Evolutionary conservation across 2,329 filamentous ascomycete species (phyloP).

Genomic region (Exophiala mesophila): DNA sequence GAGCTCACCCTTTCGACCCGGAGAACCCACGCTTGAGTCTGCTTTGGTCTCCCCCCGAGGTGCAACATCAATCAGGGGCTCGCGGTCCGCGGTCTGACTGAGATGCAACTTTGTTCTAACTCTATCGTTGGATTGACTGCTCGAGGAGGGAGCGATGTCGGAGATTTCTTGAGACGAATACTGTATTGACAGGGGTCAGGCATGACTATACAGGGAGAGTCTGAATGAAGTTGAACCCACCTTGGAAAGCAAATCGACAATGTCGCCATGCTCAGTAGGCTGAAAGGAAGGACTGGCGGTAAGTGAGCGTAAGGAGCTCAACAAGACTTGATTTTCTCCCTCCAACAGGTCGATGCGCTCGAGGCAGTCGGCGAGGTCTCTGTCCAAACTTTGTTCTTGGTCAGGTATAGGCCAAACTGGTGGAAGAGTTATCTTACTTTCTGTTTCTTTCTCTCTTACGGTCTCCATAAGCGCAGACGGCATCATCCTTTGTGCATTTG

Average conservation of each 20-base stretch:
- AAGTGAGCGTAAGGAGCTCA: conserved; percentile 13
- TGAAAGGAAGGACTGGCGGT: conserved; percentile 9
- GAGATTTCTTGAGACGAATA: conserved; percentile 6
- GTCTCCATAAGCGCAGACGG: conserved; percentile 19
- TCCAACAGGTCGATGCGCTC: conserved; percentile 15
- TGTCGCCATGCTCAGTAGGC: conserved; percentile 11
- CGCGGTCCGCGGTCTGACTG: no score
- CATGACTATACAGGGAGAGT: neutral
- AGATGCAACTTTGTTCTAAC: neutral
- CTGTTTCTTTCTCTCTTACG: conserved; percentile 24
- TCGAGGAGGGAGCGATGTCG: conserved; percentile 1
- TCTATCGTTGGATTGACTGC: conserved; percentile 8
- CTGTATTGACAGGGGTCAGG: conserved; percentile 3
- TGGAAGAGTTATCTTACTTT: conserved; percentile 15
- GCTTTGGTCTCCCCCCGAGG: conserved; percentile 7
- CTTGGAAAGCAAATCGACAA: conserved; percentile 18
- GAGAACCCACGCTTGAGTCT: conserved; percentile 15
- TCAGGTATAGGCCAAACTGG: neutral
- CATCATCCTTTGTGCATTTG: conserved; percentile 23
- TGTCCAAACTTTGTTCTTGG: conserved; percentile 4
- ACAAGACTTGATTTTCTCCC: conserved; percentile 11
- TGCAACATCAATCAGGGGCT: no score
- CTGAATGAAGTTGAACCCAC: conserved; percentile 4
- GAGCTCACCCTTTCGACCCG: conserved; percentile 14
- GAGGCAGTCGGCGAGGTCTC: conserved; percentile 18